These are phyloP conservation scores for Aeminium ludgeri DNA, from an alignment of 495 filamentous ascomycete species.

Conservation along the genomic window DNA sequence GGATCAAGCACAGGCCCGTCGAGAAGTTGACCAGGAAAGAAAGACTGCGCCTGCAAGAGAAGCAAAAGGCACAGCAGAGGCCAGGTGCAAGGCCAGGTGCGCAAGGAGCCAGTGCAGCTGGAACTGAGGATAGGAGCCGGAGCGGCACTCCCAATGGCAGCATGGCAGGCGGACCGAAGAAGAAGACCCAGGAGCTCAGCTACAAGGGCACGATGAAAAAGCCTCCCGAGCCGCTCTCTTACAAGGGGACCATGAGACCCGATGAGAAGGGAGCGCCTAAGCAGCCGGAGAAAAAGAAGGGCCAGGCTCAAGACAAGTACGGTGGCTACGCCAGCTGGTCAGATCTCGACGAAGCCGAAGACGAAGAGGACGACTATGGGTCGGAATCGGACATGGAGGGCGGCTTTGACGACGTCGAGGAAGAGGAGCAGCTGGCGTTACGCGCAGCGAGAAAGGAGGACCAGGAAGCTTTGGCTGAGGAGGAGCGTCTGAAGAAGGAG, in stretches of 20 bases:
- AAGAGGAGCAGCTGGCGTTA: conserved; percentile 38
- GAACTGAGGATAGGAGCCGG: conserved; percentile 5
- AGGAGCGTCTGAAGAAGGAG: conserved; percentile 36
- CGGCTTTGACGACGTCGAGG: conserved; percentile 39
- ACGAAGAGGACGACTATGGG: conserved; percentile 37
- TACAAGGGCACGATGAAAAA: conserved; percentile 44
- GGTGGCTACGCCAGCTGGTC: conserved; percentile 23
- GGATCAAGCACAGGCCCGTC: conserved; percentile 30
- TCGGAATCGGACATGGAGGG: conserved; percentile 55
- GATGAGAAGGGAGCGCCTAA: neutral
- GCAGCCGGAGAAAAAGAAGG: conserved; percentile 8
- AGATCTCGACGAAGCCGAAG: conserved; percentile 19
- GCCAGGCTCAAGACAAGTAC: conserved; percentile 13
- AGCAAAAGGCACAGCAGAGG: conserved; percentile 13
- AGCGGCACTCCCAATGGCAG: conserved; percentile 6
- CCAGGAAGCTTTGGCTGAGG: conserved; percentile 36
- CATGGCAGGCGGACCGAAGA: conserved; percentile 5
- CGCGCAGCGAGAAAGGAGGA: conserved; percentile 40
- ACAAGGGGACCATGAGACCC: conserved; percentile 25
- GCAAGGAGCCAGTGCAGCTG: neutral
- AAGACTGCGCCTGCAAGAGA: conserved; percentile 12
- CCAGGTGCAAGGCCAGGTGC: conserved; percentile 11
- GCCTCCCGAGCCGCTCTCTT: conserved; percentile 17
- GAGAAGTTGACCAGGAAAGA: conserved; percentile 26
- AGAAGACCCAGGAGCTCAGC: conserved; percentile 19